Base-by-base conservation (phyloP, 2,329 filamentous ascomycete genomes). In the Metarhizium guizhouense region DNA sequence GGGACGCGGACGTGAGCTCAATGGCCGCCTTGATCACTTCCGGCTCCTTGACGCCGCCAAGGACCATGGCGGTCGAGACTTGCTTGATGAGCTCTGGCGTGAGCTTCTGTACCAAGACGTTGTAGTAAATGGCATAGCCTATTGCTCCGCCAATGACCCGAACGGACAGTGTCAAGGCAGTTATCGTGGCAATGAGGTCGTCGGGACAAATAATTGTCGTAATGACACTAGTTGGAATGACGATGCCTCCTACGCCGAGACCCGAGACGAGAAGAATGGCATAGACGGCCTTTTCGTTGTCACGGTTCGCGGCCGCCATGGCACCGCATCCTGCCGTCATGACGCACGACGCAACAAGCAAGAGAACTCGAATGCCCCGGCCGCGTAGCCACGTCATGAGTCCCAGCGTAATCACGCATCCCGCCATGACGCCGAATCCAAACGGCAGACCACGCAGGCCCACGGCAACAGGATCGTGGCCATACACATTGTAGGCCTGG, bases 141-240 rank as follows among this genome's bases (percentile, higher is more conserved):
- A 88, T 79, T 13, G 80, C 77, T 34, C 85, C 85, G 50, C 86
- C 85, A 40, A 88, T 77, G 54, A 86, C 83, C 42, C 86, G 83
- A 60, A 88, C 81, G n/a, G 83, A 79, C 42, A 88, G 77, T 0
- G 85, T 87, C 25, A 89, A 72, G 6, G 86, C 84, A 1, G 84
- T 80, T 49, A 87, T 77, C 2, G 85, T 88, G 7, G 83, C 85
- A 59, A 89, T 88, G 6, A 88, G 74, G 54, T 88, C 84, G 63
- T 85, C 82, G 0, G 85, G 84, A 58, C 83, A 87, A 60, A 87
- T 83, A 61, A 88, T 87, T 10, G 83, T 84, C 6, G 82, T 82
- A 56, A 88, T 85, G 60, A 87, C 85, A 1, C 81, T 83, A 1
- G 82, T 80, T 0, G 85, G 85, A 5, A 88, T 25, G 25, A 25